Base-by-base conservation (phyloP, 2,329 filamentous ascomycete genomes). In the Emergomyces orientalis region DNA sequence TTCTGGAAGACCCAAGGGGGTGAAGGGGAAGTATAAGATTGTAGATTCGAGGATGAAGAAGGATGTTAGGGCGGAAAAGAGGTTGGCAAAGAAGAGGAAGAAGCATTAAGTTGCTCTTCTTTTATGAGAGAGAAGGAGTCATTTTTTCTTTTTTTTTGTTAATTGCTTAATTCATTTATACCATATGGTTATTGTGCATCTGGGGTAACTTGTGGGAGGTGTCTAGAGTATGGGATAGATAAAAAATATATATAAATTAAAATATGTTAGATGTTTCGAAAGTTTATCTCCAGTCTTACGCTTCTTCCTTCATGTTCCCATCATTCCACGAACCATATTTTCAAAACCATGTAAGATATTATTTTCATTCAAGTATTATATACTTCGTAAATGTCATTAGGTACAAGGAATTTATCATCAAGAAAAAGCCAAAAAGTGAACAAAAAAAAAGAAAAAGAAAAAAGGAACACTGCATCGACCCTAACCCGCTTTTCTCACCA, bases 21-120 rank as follows among this genome's bases (percentile, higher is more conserved):
- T 96, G 30, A 97, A 96, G 84, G 93, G 93, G 45, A 88, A 90
- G 68, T 99, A 99, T 76, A 96, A 96, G 82, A 96, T 99, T 82
- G 93, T 99, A 62, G 93, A 97, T 78, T 81, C 90, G 17, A 84
- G 94, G 69, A 86, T 97, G 86, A 97, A 97, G 86, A 97, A 97
- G 86, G 94, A 97, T 80, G 83, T 94, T 62, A 81, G 91, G 73
- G 91, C 89, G 1, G 83, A 93, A 76, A 96, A 96, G 85, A 84
- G 92, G 71, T 72, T 85, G 66, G 82, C 84, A 73, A 91, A 95
- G 81, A 89, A 86, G 78, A 87, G 84, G 80, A 84, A 84, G 80
- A 84, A 85, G 52, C 71, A 72, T 57, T 63, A 51, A 58, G 58
- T 52, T 49, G 9, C 13, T 43, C 7, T n/a, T 47, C 25, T 39